Conservation (phyloP, 108 stramenopile genomes). For the Discostella stelligeroides region DNA sequence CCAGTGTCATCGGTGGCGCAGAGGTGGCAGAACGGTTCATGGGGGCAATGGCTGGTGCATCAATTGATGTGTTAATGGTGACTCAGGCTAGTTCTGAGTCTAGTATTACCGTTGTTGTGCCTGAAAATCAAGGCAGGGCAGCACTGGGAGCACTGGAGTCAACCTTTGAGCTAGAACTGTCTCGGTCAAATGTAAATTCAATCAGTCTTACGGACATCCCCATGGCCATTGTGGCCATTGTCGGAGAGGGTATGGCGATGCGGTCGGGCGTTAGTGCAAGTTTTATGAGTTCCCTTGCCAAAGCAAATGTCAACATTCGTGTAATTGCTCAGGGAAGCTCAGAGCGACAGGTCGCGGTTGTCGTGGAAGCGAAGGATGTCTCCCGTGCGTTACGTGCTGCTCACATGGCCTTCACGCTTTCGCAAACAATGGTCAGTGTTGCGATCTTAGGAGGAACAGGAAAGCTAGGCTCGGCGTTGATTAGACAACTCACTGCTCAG, state of each 20-base stretch:
- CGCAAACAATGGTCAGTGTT: slow-evolving; percentile 66
- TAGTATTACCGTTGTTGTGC: slow-evolving; percentile 78
- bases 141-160: slow-evolving; percentile 63
- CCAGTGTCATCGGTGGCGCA: slow-evolving; percentile 83
- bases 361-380: slow-evolving; percentile 65
- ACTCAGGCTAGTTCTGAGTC: slow-evolving; percentile 89
- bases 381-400: slow-evolving; percentile 85
- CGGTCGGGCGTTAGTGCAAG: slow-evolving; percentile 80
- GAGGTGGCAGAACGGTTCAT: slow-evolving; percentile 81
- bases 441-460: slow-evolving; percentile 64
- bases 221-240: slow-evolving; percentile 85
- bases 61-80: slow-evolving; percentile 81
- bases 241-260: slow-evolving; percentile 87
- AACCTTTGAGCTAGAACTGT: slow-evolving; percentile 75
- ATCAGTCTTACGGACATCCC: slow-evolving; percentile 47
- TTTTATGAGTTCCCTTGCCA: slow-evolving; percentile 83
- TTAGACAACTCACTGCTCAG: slow-evolving; percentile 55
- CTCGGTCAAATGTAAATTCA: slow-evolving; percentile 61
- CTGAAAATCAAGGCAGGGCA: slow-evolving; percentile 62
- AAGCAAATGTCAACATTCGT: slow-evolving; percentile 87
- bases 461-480: slow-evolving; percentile 59
- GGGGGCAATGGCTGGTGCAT: slow-evolving; percentile 74
- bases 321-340: slow-evolving; percentile 84
- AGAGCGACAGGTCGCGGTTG: slow-evolving; percentile 88
- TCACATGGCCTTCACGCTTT: slow-evolving; percentile 83